Evolutionary conservation across 108 stramenopile genomes (phyloP), one percentile per base, ranked within the genome.

Genomic region (Fragilaria radians): DNA sequence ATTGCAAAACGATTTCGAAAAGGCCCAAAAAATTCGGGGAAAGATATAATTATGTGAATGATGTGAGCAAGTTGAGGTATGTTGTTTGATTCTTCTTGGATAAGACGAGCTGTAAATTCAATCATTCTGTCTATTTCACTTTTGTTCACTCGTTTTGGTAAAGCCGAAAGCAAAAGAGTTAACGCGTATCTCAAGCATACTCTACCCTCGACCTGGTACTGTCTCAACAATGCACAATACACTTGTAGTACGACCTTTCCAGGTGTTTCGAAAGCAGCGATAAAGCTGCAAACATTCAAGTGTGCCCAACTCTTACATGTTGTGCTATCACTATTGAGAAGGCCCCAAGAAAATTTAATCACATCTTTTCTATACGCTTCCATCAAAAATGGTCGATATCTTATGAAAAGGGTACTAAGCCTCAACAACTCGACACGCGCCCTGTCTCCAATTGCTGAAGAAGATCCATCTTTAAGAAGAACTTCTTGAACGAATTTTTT

Each of bases 71-170:
- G 83, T 61, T 94, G 97, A 31, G 89, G 84, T 0, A 87, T 57
- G 1, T 89, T 84, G 57, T 89, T 92, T 5, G 79, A 78, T 74
- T 97, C 98, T 79, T 98, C 96, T 52, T 82, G 81, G 73, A 96
- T 82, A 24, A 98, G 63, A 66, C 90, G 81, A 36, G 73, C 74
- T 17, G 95, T 95, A 66, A 78, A 87, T 28, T 91, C 89, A 27
- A 94, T 76, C 0, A 72, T 76, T 52, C 73, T 80, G 60, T 76
- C 66, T 25, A 87, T 73, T 42, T 91, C 88, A 17, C 70, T 53
- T 5, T 51, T 23, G 31, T 66, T 19, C 3, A 96, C 77, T 45
- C 83, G 68, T 27, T 57, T 62, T 46, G 76, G 71, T 26, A 98
- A 72, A 5, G 83, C 72, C 3, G 97, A 93, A 1, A 97, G 71